Percentiles rank a stretch among this genome's conserved stretches.
These are phyloP conservation scores for Sanghuangporus baumii DNA, from an alignment of 1,284 basidiomycete species.

Conservation along the genomic window DNA sequence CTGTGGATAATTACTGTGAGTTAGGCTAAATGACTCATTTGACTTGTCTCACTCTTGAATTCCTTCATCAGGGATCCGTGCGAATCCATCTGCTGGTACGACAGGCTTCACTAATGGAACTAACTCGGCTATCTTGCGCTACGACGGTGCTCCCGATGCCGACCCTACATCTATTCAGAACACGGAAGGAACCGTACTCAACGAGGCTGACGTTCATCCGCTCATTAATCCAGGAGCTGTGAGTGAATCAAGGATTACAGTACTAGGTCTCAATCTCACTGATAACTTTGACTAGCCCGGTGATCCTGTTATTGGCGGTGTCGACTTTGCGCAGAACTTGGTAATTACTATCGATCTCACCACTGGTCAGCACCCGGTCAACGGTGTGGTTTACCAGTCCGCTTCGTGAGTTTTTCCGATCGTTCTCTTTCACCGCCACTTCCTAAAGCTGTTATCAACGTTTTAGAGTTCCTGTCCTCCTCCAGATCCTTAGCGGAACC, in stretches of 20 bases:
- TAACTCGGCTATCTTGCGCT: constrained; percentile 28
- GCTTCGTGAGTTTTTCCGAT: too few relatives aligned
- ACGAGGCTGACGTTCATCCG: constrained; percentile 31
- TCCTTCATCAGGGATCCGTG: constrained; percentile 21
- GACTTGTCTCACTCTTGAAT: neutral
- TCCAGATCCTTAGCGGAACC: constrained; percentile 48
- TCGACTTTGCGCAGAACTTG: constrained; percentile 27
- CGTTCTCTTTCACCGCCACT: too few relatives aligned
- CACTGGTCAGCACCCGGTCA: constrained; percentile 23
- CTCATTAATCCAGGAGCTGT: constrained; percentile 27
- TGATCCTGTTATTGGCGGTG: constrained; percentile 25
- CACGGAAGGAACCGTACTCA: constrained; percentile 25
- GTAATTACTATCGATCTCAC: constrained; percentile 16
- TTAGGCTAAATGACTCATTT: neutral
- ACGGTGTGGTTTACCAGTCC: neutral
- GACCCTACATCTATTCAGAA: constrained; percentile 27
- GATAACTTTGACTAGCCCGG: constrained; percentile 22
- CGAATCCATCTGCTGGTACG: constrained; percentile 21
- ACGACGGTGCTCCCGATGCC: constrained; percentile 23
- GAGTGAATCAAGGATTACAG: neutral
- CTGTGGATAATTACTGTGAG: constrained; percentile 33
- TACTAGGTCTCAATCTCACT: neutral
- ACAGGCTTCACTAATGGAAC: constrained; percentile 22
- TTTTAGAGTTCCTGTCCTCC: constrained; percentile 37
- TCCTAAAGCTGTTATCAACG: constrained; percentile 8